Evolutionary conservation across 139 green algal genomes (phyloP).

Genomic region (Closterium sp.): DNA sequence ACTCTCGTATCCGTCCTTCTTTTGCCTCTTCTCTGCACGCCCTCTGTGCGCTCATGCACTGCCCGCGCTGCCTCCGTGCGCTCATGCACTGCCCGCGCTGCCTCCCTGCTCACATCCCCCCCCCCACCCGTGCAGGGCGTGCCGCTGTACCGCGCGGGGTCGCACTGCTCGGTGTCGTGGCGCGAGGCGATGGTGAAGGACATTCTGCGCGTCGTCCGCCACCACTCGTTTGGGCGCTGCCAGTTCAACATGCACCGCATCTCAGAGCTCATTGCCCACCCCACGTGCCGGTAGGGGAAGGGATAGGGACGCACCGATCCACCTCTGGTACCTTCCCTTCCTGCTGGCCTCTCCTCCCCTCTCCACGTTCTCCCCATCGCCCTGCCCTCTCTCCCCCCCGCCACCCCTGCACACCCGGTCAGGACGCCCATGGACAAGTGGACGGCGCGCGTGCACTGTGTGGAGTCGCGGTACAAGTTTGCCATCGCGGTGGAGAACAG

Average conservation of each 20-base stretch:
- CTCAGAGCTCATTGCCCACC: constrained; percentile 10
- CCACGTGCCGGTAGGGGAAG: background rate
- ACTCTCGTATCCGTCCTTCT: too few relatives aligned
- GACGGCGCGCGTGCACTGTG: constrained; percentile 10
- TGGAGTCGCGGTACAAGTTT: constrained; percentile 46
- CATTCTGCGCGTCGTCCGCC: constrained; percentile 1
- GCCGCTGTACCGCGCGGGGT: constrained; percentile 7
- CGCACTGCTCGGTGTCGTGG: constrained; percentile 20
- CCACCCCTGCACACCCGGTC: background rate
- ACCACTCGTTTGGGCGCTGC: constrained; percentile 25
- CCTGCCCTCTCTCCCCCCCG: background rate
- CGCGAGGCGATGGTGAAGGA: constrained; percentile 6
- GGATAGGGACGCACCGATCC: too few relatives aligned
- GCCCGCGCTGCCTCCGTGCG: too few relatives aligned
- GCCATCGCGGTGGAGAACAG: constrained; percentile 29
- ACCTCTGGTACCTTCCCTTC: too few relatives aligned
- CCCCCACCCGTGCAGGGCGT: constrained; percentile 7
- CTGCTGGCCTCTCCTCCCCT: background rate
- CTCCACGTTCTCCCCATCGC: constrained; percentile 6
- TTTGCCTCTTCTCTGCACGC: too few relatives aligned
- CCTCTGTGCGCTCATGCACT: too few relatives aligned
- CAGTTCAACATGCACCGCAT: constrained; percentile 28
- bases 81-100: too few relatives aligned
- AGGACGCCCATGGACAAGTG: background rate
- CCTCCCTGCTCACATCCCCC: background rate